phyloP scores from a whole-genome alignment of 108 stramenopile species.

The Cyclotella cryptica region DNA sequence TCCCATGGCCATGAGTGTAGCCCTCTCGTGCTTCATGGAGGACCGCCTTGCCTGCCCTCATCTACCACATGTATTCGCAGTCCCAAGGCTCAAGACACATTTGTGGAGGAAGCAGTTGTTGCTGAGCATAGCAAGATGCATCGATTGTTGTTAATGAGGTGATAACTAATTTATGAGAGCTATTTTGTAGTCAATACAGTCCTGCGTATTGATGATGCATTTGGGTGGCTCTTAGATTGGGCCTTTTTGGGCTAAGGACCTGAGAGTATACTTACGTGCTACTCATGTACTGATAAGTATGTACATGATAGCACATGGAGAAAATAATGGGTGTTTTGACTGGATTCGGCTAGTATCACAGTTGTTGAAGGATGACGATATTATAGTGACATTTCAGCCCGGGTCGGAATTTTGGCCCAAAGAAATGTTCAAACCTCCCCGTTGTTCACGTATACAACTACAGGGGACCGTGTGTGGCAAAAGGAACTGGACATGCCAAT shows the following conservation, averaged over 20 bases:
- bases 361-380: constrained; percentile 20
- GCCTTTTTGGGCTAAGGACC: too few species aligned
- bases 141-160: too few species aligned
- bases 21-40: constrained; percentile 2
- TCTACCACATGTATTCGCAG: constrained; percentile 4
- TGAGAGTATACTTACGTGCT: too few species aligned
- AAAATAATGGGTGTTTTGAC: too few species aligned
- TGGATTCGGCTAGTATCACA: too few species aligned
- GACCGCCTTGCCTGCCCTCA: not conserved
- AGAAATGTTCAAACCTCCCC: constrained; percentile 35
- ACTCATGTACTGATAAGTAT: too few species aligned
- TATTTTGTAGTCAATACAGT: too few species aligned
- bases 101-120: constrained; percentile 15
- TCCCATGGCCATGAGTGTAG: not conserved
- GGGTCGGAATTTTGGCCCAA: constrained; percentile 16
- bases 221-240: too few species aligned
- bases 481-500: not conserved
- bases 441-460: constrained; percentile 19
- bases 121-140: too few species aligned
- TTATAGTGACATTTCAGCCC: constrained; percentile 13
- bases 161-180: too few species aligned
- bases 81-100: not conserved
- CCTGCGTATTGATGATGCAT: too few species aligned
- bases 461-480: constrained; percentile 29
- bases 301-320: too few species aligned